Percentiles rank a stretch among this genome's conserved stretches.
Conservation (phyloP, 139 green algal genomes). For the Prasinococcaceae sp. region DNA sequence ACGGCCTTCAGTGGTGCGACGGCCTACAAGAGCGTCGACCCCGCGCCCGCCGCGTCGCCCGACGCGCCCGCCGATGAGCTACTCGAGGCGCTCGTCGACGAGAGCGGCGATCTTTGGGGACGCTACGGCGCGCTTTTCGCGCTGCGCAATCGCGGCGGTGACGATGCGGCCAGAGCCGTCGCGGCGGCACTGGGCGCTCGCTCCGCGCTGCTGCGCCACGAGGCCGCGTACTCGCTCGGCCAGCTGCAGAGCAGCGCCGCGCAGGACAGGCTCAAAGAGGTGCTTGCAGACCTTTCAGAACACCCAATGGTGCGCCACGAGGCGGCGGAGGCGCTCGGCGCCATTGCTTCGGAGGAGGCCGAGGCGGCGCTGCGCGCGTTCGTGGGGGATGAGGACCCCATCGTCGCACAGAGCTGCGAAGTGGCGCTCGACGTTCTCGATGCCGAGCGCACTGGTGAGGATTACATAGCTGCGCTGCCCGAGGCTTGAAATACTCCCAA, state of each 20-base stretch:
- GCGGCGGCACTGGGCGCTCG: constrained; percentile 3
- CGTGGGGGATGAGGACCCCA: constrained; percentile 56
- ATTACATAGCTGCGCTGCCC: too few species aligned
- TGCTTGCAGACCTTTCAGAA: constrained; percentile 53
- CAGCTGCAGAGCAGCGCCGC: constrained; percentile 71
- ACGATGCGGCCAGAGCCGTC: constrained; percentile 56
- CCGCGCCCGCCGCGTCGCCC: constrained; percentile 57
- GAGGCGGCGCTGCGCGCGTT: constrained; percentile 22
- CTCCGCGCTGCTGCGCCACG: constrained; percentile 28
- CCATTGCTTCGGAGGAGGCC: constrained; percentile 11
- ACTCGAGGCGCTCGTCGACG: constrained; percentile 45
- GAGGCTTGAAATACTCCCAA: too few species aligned
- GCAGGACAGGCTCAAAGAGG: constrained; percentile 9
- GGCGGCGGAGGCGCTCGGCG: constrained; percentile 83
- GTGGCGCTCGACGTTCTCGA: constrained; percentile 92
- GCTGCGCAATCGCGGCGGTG: constrained; percentile 73
- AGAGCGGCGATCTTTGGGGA: constrained; percentile 61
- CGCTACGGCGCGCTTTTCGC: constrained; percentile 90
- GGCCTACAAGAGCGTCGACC: constrained; percentile 79
- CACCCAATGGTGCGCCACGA: constrained; percentile 97
- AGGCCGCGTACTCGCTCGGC: constrained; percentile 87
- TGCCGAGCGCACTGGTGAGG: too few species aligned
- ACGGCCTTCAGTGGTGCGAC: constrained; percentile 25
- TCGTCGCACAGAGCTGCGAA: constrained; percentile 85
- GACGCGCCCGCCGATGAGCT: constrained; percentile 44